Evolutionary conservation across 306 rosid genomes (phyloP), one percentile per base, ranked within the genome.

Genomic region (Vigna mungo): DNA sequence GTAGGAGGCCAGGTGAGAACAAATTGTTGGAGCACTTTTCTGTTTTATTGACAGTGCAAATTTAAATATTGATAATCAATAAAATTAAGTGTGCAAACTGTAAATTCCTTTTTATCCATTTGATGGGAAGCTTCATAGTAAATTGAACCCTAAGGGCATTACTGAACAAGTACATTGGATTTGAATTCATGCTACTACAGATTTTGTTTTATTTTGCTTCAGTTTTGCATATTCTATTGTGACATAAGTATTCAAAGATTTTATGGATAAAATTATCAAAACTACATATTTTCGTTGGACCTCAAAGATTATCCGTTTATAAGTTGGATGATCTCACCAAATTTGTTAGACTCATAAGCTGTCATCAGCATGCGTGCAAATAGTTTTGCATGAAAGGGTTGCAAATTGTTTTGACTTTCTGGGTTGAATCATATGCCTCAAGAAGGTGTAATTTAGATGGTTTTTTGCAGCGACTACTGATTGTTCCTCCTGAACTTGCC

Each of bases 401-500:
- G 53, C 1, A 47, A 46, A 62, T 77, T 47, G 6, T 64, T 76
- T 36, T 71, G 51, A 47, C 62, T 23, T 23, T 62, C 75, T 60
- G 48, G 75, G 56, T 72, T 25, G 68, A 66, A 75, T 74, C 20
- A 7, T 44, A 47, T 68, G 27, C 78, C 67, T 36, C 44, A 67
- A 49, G n/a, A 16, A 65, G 32, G 39, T 72, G 70, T 85, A 64
- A 59, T 60, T 81, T 44, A 68, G 68, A 68, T 39, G 6, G 41
- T 77, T 68, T 84, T 85, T 51, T 72, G 81, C 93, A 95, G 97
- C 71, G 97, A 71, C 55, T 95, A 78, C 76, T 90, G 21, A 87
- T 95, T 76, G 93, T 95, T 77, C 98, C 97, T 72, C 98, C 97
- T 13, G 87, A 95, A 84, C 89, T 95, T 62, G 97, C 98, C 11